These are phyloP conservation scores for Mycena sp. DNA, from an alignment of 1,284 basidiomycete genomes.

Conservation along the genomic window DNA sequence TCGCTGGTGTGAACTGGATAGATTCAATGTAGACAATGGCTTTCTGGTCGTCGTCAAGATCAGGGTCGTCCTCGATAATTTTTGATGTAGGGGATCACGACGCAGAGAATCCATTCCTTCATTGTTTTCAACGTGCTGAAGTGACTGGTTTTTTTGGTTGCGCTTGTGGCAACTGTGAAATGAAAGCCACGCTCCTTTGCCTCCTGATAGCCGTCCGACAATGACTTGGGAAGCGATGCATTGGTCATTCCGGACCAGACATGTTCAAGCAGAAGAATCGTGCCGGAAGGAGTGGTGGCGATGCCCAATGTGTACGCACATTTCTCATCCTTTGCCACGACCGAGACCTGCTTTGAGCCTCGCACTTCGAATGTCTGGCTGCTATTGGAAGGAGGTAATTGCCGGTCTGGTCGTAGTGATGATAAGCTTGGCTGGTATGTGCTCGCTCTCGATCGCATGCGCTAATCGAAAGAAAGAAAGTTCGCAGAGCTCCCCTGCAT, in stretches of 20 bases:
- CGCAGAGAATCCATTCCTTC: background rate
- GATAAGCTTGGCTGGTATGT: constrained; percentile 33
- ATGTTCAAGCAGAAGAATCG: background rate
- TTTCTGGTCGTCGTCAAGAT: constrained; percentile 30
- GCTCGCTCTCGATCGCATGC: constrained; percentile 29
- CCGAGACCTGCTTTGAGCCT: constrained; percentile 37
- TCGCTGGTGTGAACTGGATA: constrained; percentile 37
- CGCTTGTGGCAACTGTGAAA: constrained; percentile 30
- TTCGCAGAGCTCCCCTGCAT: constrained; percentile 34
- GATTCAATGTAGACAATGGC: constrained; percentile 33
- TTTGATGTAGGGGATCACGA: constrained; percentile 13
- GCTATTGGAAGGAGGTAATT: constrained; percentile 30
- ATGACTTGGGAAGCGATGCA: constrained; percentile 31
- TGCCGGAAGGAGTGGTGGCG: background rate
- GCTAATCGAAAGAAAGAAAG: constrained; percentile 32
- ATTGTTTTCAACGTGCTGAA: constrained; percentile 28
- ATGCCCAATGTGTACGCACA: constrained; percentile 38
- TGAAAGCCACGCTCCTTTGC: constrained; percentile 29
- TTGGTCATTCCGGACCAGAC: background rate
- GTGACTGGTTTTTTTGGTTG: constrained; percentile 32
- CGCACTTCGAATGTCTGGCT: constrained; percentile 32
- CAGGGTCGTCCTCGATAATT: background rate
- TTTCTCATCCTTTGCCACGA: constrained; percentile 41
- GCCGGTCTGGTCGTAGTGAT: constrained; percentile 37
- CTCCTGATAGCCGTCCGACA: constrained; percentile 28